Evolutionary conservation across 306 rosid species (phyloP), one percentile per base, ranked within the genome.

Genomic region (Cicer judaicum): DNA sequence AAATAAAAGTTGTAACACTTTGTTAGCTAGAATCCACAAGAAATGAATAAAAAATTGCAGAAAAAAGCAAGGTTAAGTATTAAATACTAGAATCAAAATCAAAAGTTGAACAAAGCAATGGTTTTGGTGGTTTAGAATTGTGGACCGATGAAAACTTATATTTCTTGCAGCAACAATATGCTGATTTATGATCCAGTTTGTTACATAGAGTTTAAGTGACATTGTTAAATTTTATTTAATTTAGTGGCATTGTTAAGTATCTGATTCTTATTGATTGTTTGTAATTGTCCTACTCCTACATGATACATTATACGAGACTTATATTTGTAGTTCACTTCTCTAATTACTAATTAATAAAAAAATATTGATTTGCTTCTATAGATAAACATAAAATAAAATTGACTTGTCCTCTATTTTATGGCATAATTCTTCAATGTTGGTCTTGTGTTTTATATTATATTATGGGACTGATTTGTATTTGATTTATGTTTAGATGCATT

Each of bases 81-180:
- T 18, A 18, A 18, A 18, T 18, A 18, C 19, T 1, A 18, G 19
- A 18, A 18, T 18, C 19, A 18, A 1, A 18, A 18, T 18, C 19
- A 18, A 18, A 18, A 36, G 50, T 52, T 64, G 87, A 77, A 15
- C 46, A 56, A 0, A 11, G 15, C 39, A 53, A 56, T 44, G 82
- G 39, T 18, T 79, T 84, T 48, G 82, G 75, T 42, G 87, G 77
- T 61, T 87, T 79, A 16, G 92, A 85, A 50, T 73, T 86, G 60
- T 91, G 97, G 98, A 84, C 83, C 0, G 91, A 89, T 53, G 97
- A 93, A 76, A 89, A 88, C 68, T 74, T 85, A 42, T 82, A 86
- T 78, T 91, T 93, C 85, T 70, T 85, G 85, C 88, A 81, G 19
- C 85, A 85, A 12, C 80, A 82, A 67, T 80, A 82, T 15, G 63